These are phyloP conservation scores for Penicillium alfredii DNA, from an alignment of 495 filamentous ascomycete genomes.

Conservation along the genomic window DNA sequence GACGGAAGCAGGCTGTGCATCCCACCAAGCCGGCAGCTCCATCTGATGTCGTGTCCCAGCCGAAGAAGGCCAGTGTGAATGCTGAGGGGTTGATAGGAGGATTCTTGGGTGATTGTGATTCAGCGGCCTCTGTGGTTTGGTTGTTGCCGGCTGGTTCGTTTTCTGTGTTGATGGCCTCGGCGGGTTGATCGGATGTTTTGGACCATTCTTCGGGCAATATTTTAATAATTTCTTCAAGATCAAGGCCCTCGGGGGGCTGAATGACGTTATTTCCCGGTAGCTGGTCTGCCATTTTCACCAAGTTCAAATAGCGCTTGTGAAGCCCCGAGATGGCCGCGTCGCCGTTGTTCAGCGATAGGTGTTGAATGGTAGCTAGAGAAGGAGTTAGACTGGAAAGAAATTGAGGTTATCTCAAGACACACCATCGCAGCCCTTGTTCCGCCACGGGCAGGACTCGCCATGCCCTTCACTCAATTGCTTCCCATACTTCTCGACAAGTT, in stretches of 20 bases:
- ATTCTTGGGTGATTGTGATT: conserved; percentile 7
- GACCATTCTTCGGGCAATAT: conserved; percentile 30
- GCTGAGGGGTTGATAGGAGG: conserved; percentile 55
- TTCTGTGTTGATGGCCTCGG: conserved; percentile 7
- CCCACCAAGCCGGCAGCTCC: conserved; percentile 61
- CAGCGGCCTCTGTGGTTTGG: conserved; percentile 2
- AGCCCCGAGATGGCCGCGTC: conserved; percentile 50
- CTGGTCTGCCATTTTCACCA: conserved; percentile 42
- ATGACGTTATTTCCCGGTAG: conserved; percentile 46
- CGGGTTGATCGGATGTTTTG: conserved; percentile 13
- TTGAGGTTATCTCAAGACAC: conserved; percentile 13
- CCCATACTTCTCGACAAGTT: conserved; percentile 70
- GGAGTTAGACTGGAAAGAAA: conserved; percentile 8
- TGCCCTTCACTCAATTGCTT: conserved; percentile 70
- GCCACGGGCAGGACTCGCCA: conserved; percentile 80
- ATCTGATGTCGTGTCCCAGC: conserved; percentile 72
- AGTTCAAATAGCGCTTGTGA: conserved; percentile 54
- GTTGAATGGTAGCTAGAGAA: conserved; percentile 45
- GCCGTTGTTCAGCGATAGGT: conserved; percentile 52
- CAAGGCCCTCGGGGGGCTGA: conserved; percentile 38
- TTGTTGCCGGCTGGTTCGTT: conserved; percentile 2
- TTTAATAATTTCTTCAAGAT: conserved; percentile 29
- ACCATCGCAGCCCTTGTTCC: conserved; percentile 79
- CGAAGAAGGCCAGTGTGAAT: conserved; percentile 71
- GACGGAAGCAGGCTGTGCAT: conserved; percentile 79